Conservation (phyloP, 2,329 filamentous ascomycete genomes). For the Cordyceps pruinosa region DNA sequence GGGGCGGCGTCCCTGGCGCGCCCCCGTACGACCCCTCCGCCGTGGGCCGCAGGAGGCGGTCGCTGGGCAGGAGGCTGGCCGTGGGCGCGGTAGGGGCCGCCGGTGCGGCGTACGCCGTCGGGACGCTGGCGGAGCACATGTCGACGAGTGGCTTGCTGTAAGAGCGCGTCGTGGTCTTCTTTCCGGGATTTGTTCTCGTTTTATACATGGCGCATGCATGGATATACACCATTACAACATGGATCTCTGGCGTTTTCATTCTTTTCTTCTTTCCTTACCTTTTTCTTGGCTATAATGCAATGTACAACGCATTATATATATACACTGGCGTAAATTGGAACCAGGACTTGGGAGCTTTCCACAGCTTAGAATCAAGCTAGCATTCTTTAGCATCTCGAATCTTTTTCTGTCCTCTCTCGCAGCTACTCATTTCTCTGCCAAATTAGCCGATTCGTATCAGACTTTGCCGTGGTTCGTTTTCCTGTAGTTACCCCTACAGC, state of each 20-base stretch:
- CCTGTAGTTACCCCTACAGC: no score
- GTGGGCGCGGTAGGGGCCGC: slow-evolving; percentile 49
- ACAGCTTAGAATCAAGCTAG: not conserved
- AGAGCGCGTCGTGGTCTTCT: not conserved
- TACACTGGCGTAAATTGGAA: not conserved
- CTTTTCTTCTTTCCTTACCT: not conserved
- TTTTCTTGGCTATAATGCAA: not conserved
- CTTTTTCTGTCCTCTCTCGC: no score
- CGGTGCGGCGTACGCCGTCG: slow-evolving; percentile 50
- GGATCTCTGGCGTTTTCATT: slow-evolving; percentile 4
- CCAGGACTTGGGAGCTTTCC: not conserved
- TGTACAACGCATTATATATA: not conserved
- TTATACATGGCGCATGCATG: slow-evolving; percentile 6
- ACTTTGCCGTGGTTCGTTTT: no score
- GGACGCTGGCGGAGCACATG: slow-evolving; percentile 53
- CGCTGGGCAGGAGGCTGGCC: slow-evolving; percentile 40
- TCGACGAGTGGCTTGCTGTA: slow-evolving; percentile 25
- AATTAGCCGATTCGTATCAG: no score
- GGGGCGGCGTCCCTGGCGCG: slow-evolving; percentile 17
- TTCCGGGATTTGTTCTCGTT: slow-evolving; percentile 2
- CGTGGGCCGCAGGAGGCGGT: slow-evolving; percentile 28
- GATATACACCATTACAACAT: not conserved
- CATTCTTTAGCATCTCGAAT: not conserved
- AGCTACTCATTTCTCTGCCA: no score
- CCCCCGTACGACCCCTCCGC: not conserved